Conservation (phyloP, 2,329 filamentous ascomycete genomes). For the Xylariaceae sp. region DNA sequence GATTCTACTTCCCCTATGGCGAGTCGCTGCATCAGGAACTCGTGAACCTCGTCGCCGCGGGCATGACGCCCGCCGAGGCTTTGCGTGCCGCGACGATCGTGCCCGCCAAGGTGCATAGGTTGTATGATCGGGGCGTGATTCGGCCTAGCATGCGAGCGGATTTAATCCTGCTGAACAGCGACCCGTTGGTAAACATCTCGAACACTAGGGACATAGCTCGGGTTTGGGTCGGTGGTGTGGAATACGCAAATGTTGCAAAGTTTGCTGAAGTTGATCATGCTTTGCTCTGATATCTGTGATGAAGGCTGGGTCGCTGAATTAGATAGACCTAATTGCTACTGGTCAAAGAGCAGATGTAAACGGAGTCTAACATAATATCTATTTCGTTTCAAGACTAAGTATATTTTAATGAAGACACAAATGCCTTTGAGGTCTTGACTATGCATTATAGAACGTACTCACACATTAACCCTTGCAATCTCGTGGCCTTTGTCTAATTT, state of each 20-base stretch:
- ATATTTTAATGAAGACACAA: too few relatives aligned
- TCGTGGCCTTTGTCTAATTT: too few relatives aligned
- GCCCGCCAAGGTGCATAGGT: conserved; percentile 20
- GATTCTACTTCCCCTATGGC: conserved; percentile 26
- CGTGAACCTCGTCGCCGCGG: conserved; percentile 29
- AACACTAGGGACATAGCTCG: conserved; percentile 30
- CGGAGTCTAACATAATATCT: too few relatives aligned
- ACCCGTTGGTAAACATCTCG: conserved; percentile 33
- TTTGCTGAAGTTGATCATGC: too few relatives aligned
- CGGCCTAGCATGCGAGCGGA: conserved; percentile 32
- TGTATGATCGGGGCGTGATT: conserved; percentile 33
- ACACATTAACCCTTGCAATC: too few relatives aligned
- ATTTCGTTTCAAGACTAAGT: too few relatives aligned
- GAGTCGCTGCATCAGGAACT: conserved; percentile 34
- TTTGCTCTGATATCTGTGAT: too few relatives aligned
- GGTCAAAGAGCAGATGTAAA: too few relatives aligned
- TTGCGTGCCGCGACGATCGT: conserved; percentile 33
- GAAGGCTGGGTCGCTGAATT: too few relatives aligned
- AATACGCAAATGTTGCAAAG: conserved; percentile 17
- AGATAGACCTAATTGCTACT: too few relatives aligned
- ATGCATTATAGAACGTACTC: too few relatives aligned
- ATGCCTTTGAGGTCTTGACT: too few relatives aligned
- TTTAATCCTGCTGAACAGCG: conserved; percentile 31
- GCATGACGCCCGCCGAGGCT: conserved; percentile 31
- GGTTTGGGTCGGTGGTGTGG: conserved; percentile 33